Evolutionary conservation across 2,329 filamentous ascomycete genomes (phyloP), one percentile per base, ranked within the genome.

Genomic region (Apiospora saccharicola): DNA sequence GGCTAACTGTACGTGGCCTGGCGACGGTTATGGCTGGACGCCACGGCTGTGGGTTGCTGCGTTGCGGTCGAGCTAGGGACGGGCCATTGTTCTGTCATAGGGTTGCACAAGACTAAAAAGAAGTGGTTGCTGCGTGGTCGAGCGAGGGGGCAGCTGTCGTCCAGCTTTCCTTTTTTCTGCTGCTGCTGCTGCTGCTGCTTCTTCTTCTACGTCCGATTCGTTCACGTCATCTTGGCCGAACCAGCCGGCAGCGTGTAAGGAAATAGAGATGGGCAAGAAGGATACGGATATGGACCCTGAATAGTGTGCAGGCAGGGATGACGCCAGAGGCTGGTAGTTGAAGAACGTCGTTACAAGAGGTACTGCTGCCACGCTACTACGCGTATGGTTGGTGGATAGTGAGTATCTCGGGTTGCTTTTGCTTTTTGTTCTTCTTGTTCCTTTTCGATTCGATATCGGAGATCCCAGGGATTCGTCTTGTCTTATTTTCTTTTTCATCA

Each of bases 11-110:
- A 41, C 57, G 34, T 41, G 57, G 30, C 57, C 57, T 64, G 57
- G 57, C 57, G 57, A 64, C 57, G 57, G 57, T 64, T 64, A 64
- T 64, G 57, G 57, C 57, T 64, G 57, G 34, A 64, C 57, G 57
- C 57, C 57, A 64, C 57, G 19, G 57, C 8, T 19, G 37, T 41
- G 57, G 34, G 57, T n/a, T 64, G 57, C n/a, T 64, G 57, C 34
- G 57, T 41, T 64, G 57, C 57, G 22, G 57, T 64, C 57, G 57
- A 64, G 57, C 57, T 64, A 64, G 57, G 57, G 57, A 64, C 57
- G 57, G 57, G 57, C 57, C 57, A 64, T 64, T 64, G 57, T 34
- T 41, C 57, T 64, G 57, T 64, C 57, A 64, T 41, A 14, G 10
- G 57, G 57, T 64, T 64, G 57, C 34, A 64, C 57, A 34, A 64